These are phyloP conservation scores for Eudorina sp. DNA, from an alignment of 139 green algal species.

Conservation along the genomic window DNA sequence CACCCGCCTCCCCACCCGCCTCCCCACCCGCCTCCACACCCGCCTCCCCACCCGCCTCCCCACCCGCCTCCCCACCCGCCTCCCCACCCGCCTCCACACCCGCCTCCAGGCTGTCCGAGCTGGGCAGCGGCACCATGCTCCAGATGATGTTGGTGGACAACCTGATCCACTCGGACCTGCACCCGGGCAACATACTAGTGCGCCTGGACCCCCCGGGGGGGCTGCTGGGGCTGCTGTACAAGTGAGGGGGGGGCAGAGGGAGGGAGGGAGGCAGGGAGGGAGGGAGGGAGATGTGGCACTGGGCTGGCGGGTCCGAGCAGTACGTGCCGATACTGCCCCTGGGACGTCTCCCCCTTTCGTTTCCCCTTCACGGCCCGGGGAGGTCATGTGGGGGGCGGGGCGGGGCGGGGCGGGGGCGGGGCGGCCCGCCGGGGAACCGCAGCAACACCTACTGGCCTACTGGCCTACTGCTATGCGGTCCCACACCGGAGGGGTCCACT, in stretches of 20 bases:
- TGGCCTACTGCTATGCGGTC: too few relatives aligned
- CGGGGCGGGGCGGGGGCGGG: too few relatives aligned
- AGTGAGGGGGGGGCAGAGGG: not conserved
- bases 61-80: not conserved
- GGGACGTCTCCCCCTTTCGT: too few relatives aligned
- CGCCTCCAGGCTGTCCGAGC: constrained; percentile 69
- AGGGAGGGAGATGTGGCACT: not conserved
- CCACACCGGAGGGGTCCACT: too few relatives aligned
- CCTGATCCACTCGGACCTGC: constrained; percentile 96
- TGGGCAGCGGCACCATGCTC: constrained; percentile 89
- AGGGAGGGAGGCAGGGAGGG: not conserved
- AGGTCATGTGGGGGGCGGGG: too few relatives aligned
- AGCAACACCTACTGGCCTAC: too few relatives aligned
- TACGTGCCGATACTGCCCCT: too few relatives aligned
- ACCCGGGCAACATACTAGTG: constrained; percentile 92
- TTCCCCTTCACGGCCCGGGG: too few relatives aligned
- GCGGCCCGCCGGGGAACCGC: too few relatives aligned
- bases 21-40: too few relatives aligned
- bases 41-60: not conserved
- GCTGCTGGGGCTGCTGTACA: constrained; percentile 66
- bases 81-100: not conserved
- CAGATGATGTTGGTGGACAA: constrained; percentile 98
- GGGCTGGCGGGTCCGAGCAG: too few relatives aligned
- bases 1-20: too few relatives aligned
- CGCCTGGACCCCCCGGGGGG: constrained; percentile 68